phyloP scores from a whole-genome alignment of 179 eudicot species.

The Gypsophila paniculata region DNA sequence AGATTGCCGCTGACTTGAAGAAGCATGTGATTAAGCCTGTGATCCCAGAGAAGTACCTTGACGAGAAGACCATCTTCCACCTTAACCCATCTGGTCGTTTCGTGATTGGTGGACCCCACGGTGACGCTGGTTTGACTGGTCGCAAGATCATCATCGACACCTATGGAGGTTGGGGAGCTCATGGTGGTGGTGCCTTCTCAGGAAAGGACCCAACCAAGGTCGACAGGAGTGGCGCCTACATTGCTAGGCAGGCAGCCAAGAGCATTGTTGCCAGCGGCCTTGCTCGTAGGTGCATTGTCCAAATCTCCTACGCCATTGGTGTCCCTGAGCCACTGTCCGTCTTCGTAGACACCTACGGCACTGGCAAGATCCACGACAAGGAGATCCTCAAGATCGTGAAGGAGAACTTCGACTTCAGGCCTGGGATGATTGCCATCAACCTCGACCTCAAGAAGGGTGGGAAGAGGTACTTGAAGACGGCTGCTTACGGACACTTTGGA shows the following conservation, averaged over 20 bases:
- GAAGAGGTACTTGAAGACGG: conserved; percentile 12
- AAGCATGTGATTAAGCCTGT: conserved; percentile 16
- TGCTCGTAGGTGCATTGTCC: conserved; percentile 10
- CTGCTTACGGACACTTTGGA: conserved; percentile 16
- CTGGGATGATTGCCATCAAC: conserved; percentile 10
- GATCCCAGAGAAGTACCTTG: conserved; percentile 13
- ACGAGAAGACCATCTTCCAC: conserved; percentile 18
- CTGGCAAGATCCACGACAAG: conserved; percentile 10
- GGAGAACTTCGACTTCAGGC: conserved; percentile 18
- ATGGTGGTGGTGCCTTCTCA: conserved; percentile 16
- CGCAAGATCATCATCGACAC: conserved; percentile 18
- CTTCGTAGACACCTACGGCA: conserved; percentile 1
- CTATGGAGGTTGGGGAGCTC: conserved; percentile 15
- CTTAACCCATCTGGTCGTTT: conserved; percentile 15
- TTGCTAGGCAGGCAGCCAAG: conserved; percentile 16
- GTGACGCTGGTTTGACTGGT: conserved; percentile 11
- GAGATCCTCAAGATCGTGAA: conserved; percentile 4
- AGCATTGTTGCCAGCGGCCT: conserved; percentile 9
- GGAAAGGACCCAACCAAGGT: conserved; percentile 20
- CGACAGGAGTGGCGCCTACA: conserved; percentile 15
- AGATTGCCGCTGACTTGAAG: conserved; percentile 1
- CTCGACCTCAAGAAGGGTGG: conserved; percentile 6
- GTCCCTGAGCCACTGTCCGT: conserved; percentile 11
- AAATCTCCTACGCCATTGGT: conserved; percentile 8
- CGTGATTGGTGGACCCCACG: conserved; percentile 12